Conservation (phyloP, 495 filamentous ascomycete species). For the Penicillium fimorum region DNA sequence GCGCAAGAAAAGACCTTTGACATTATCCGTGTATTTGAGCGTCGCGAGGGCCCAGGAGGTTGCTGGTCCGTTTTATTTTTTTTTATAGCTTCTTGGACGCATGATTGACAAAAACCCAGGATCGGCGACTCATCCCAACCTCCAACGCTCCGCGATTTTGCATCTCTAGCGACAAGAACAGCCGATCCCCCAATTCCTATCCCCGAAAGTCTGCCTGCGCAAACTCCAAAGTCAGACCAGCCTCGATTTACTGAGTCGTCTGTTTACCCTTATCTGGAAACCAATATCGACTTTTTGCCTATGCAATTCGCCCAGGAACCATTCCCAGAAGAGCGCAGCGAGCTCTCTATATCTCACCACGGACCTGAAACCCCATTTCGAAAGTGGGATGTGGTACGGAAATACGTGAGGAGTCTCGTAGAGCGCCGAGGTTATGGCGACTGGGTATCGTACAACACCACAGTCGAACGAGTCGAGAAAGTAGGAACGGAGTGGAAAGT, state of each 20-base stretch:
- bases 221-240: not conserved
- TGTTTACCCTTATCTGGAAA: not conserved
- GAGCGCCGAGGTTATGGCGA: not conserved
- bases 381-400: not conserved
- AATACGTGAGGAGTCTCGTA: not conserved
- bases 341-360: not conserved
- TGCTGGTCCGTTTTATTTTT: constrained; percentile 37
- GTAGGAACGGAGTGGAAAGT: constrained; percentile 10
- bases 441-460: constrained; percentile 6
- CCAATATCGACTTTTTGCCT: not conserved
- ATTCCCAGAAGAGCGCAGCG: not conserved
- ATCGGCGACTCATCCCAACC: not conserved
- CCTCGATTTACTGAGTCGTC: not conserved
- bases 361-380: not conserved
- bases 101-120: not conserved
- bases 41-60: constrained; percentile 45
- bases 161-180: not conserved
- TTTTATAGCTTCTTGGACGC: not conserved
- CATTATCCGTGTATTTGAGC: constrained; percentile 50
- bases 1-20: constrained; percentile 48
- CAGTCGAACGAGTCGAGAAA: constrained; percentile 20
- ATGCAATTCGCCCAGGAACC: not conserved
- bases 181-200: not conserved
- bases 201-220: not conserved
- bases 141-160: not conserved